Evolutionary conservation across 2,329 filamentous ascomycete genomes (phyloP).

Genomic region (Cryphonectria radicalis): DNA sequence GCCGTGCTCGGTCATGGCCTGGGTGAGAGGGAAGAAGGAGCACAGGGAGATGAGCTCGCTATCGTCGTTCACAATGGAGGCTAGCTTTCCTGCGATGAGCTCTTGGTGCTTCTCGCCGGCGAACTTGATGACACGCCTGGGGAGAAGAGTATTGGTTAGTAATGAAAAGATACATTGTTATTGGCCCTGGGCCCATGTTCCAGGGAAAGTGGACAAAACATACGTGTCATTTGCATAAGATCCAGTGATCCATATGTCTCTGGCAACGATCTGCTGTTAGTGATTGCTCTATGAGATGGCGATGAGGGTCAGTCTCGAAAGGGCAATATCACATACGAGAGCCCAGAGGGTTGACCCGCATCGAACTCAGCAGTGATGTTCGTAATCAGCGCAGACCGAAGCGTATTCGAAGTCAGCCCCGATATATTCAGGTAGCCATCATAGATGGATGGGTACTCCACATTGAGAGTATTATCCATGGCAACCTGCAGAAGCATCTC

Average conservation of each 20-base stretch:
- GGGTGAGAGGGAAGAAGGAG: constrained; percentile 41
- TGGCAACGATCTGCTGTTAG: not conserved
- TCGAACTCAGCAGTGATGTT: constrained; percentile 4
- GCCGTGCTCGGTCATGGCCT: constrained; percentile 39
- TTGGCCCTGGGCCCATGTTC: not conserved
- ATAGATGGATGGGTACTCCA: not conserved
- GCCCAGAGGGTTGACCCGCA: constrained; percentile 15
- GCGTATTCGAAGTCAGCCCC: not conserved
- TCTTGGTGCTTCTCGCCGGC: constrained; percentile 15
- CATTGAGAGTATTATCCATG: not conserved
- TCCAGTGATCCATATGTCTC: constrained; percentile 2
- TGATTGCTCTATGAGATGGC: not conserved
- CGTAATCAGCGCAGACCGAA: not conserved
- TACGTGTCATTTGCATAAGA: not conserved
- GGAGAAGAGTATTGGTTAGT: not conserved
- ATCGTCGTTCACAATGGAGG: constrained; percentile 32
- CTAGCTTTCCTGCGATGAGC: constrained; percentile 33
- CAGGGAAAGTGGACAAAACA: not conserved
- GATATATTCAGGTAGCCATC: not conserved
- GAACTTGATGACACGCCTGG: constrained; percentile 13
- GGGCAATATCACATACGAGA: constrained; percentile 30
- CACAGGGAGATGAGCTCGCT: constrained; percentile 38
- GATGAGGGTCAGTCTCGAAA: not conserved
- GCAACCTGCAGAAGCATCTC: not conserved
- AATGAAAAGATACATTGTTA: not conserved